phyloP scores from a whole-genome alignment of 768 basidiomycete genomes.

The Trametes elegans region DNA sequence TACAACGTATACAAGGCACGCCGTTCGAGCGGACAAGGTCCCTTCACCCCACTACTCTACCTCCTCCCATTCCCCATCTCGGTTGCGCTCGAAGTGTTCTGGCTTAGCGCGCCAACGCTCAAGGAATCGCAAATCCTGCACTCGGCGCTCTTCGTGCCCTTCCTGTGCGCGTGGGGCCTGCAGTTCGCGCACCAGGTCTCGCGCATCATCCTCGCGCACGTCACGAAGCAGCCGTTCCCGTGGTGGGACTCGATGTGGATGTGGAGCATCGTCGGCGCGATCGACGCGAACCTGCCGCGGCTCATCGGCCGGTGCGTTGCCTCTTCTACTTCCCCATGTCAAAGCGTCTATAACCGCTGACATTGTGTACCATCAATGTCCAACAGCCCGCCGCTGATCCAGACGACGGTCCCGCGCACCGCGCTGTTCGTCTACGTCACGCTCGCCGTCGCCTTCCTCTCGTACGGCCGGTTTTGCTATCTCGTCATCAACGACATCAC shows the following conservation, averaged over 20 bases:
- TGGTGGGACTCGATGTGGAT: slow-evolving; percentile 86
- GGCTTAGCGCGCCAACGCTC: slow-evolving; percentile 71
- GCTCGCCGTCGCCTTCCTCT: slow-evolving; percentile 61
- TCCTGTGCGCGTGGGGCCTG: slow-evolving; percentile 90
- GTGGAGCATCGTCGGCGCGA: slow-evolving; percentile 70
- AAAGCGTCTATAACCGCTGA: not conserved
- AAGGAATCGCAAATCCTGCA: slow-evolving; percentile 67
- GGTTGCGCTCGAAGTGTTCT: slow-evolving; percentile 68
- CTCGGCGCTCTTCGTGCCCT: slow-evolving; percentile 79
- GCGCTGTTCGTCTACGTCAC: slow-evolving; percentile 73
- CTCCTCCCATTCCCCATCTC: slow-evolving; percentile 81
- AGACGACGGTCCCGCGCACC: slow-evolving; percentile 58
- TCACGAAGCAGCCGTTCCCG: slow-evolving; percentile 82
- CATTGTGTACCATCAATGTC: no score
- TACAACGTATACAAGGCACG: slow-evolving; percentile 73
- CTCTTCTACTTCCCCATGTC: not conserved
- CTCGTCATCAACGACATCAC: slow-evolving; percentile 89
- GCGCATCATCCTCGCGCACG: slow-evolving; percentile 89
- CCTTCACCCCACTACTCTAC: slow-evolving; percentile 58
- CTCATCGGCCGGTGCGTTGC: slow-evolving; percentile 61
- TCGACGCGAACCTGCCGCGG: slow-evolving; percentile 80
- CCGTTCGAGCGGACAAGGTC: slow-evolving; percentile 39
- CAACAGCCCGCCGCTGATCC: slow-evolving; percentile 66
- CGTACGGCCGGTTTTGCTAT: slow-evolving; percentile 75
- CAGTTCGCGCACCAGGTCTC: slow-evolving; percentile 91